These are phyloP conservation scores for Mortierella sp. DNA, from an alignment of 371 early-diverging fungal genomes.

Conservation along the genomic window DNA sequence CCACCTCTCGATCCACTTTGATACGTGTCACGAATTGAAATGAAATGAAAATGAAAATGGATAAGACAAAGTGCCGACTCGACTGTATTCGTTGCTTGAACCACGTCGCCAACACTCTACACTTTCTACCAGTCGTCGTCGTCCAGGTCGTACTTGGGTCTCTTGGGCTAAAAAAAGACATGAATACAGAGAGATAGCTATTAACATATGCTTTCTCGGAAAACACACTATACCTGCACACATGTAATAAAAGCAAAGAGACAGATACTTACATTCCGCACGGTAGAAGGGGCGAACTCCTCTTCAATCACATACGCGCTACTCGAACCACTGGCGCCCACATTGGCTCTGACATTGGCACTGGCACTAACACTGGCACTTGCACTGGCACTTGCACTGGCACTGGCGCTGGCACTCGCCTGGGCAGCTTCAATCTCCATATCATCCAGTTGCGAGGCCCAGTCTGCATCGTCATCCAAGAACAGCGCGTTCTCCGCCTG, in stretches of 20 bases:
- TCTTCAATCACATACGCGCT: conserved; percentile 33
- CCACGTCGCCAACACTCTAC: not conserved
- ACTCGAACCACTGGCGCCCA: not conserved
- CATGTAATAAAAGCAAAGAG: not conserved
- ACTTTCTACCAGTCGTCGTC: conserved; percentile 21
- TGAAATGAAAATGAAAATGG: not conserved
- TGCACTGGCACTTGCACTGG: not conserved
- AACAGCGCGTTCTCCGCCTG: conserved; percentile 47
- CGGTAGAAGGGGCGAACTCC: conserved; percentile 8
- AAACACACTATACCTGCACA: not conserved
- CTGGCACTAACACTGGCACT: not conserved
- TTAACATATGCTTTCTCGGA: not conserved
- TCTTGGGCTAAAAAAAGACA: conserved; percentile 22
- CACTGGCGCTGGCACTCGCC: not conserved
- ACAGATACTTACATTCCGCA: conserved; percentile 20
- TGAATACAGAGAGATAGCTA: not conserved
- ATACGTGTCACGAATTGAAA: conserved; percentile 1
- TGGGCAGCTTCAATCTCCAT: conserved; percentile 37
- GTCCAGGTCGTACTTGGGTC: conserved; percentile 22
- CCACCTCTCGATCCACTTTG: not conserved
- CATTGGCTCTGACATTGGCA: no score
- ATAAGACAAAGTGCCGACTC: no score
- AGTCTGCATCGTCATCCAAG: conserved; percentile 42
- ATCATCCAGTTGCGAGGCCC: conserved; percentile 37
- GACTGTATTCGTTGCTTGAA: not conserved